A percentile compares a stretch with the other conserved stretches of the same genome.
These are phyloP conservation scores for Cytospora mali DNA, from an alignment of 2,329 filamentous ascomycete species.

Conservation along the genomic window DNA sequence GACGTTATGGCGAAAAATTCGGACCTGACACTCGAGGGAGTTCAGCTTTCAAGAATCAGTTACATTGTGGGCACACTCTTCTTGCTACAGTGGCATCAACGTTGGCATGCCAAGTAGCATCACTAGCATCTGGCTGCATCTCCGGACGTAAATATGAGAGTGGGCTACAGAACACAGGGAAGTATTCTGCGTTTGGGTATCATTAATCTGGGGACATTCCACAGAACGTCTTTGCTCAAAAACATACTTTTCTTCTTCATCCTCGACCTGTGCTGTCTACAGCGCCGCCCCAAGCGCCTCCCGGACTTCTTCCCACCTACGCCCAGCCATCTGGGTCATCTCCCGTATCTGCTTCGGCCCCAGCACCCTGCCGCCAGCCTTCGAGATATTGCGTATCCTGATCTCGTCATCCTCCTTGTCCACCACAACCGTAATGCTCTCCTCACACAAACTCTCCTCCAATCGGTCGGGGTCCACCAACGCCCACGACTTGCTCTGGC, in stretches of 20 bases:
- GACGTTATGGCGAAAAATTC: neutral
- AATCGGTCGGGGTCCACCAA: conserved; percentile 86
- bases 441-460: conserved; percentile 83
- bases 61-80: too few species aligned
- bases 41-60: neutral
- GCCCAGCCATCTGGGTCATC: conserved; percentile 61
- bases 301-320: conserved; percentile 64
- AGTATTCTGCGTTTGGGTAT: conserved; percentile 13
- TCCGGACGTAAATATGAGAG: neutral
- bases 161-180: neutral
- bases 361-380: conserved; percentile 75
- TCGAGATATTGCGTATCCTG: conserved; percentile 73
- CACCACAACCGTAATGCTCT: conserved; percentile 83
- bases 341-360: conserved; percentile 64
- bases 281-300: conserved; percentile 39
- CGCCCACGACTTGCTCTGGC: conserved; percentile 66
- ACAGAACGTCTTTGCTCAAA: neutral
- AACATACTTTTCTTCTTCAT: neutral
- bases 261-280: neutral
- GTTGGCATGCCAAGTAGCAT: too few species aligned
- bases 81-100: too few species aligned
- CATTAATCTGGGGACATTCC: conserved; percentile 5
- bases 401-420: conserved; percentile 58
- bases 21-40: neutral
- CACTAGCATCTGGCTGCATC: neutral